These are phyloP conservation scores for Pseudogymnoascus sp. DNA, from an alignment of 2,329 filamentous ascomycete species.

Conservation along the genomic window DNA sequence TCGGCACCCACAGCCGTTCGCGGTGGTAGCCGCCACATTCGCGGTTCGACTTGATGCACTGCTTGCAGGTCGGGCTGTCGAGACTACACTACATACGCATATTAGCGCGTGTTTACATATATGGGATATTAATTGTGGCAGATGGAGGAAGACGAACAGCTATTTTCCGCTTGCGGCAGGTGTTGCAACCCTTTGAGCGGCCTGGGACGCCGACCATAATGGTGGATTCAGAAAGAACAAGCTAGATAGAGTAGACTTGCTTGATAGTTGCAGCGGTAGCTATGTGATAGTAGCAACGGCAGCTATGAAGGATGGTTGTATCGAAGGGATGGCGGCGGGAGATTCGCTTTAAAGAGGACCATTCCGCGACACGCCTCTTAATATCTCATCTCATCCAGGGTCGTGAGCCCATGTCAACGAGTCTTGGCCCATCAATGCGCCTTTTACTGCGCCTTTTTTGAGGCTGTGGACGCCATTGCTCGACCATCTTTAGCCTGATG, in stretches of 20 bases:
- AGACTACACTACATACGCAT: conserved; percentile 46
- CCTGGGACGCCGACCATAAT: conserved; percentile 42
- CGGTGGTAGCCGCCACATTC: conserved; percentile 54
- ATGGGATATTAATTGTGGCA: not conserved
- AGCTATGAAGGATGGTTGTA: not conserved
- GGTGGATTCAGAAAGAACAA: not conserved
- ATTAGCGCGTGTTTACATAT: not conserved
- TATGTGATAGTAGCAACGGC: not conserved
- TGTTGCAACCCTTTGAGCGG: conserved; percentile 57
- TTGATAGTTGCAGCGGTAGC: not conserved
- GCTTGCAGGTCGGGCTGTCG: conserved; percentile 49
- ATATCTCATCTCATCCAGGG: not conserved
- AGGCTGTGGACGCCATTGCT: not conserved
- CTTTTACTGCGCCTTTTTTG: not conserved
- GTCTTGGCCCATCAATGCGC: not conserved
- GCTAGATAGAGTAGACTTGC: not conserved
- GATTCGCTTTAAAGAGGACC: not conserved
- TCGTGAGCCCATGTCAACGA: not conserved
- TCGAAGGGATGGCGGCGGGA: not conserved
- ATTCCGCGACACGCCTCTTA: not conserved
- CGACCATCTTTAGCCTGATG: no score
- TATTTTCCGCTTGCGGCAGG: conserved; percentile 44
- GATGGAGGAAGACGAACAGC: not conserved
- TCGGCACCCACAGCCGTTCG: conserved; percentile 28
- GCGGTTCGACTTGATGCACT: conserved; percentile 49